phyloP scores from a whole-genome alignment of 345 rosid species.

The Durio zibethinus region DNA sequence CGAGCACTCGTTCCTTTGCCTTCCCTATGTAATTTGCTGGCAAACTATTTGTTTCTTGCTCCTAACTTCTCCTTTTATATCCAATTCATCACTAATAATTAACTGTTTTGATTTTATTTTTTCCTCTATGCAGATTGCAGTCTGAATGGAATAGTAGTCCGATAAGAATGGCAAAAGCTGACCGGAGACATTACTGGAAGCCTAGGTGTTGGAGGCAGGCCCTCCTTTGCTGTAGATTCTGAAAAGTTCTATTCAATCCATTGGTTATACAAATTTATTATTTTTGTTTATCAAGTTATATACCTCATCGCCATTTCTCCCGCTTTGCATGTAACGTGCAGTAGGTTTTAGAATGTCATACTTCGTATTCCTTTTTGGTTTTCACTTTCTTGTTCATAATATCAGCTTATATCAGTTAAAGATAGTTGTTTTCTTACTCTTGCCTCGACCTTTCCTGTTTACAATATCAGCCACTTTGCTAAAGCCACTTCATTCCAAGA shows the following conservation, averaged over 20 bases:
- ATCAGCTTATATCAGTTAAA: not conserved
- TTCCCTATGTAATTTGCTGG: slow-evolving; percentile 63
- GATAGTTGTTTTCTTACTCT: not conserved
- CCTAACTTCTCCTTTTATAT: not conserved
- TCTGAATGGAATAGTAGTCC: slow-evolving; percentile 95
- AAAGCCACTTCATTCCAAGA: not conserved
- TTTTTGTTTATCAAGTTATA: slow-evolving; percentile 14
- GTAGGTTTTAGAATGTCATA: slow-evolving; percentile 17
- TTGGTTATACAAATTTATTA: slow-evolving; percentile 28
- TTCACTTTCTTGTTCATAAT: not conserved
- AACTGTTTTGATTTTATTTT: not conserved
- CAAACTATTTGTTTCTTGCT: not conserved
- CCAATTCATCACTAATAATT: not conserved
- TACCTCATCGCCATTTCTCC: not conserved
- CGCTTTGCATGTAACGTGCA: slow-evolving; percentile 26
- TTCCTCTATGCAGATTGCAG: slow-evolving; percentile 53
- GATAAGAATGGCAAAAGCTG: slow-evolving; percentile 77
- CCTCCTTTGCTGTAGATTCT: slow-evolving; percentile 90
- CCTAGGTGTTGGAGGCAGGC: slow-evolving; percentile 58
- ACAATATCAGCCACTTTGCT: not conserved
- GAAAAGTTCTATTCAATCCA: slow-evolving; percentile 33
- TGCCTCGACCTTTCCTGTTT: not conserved
- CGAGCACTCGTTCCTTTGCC: slow-evolving; percentile 88
- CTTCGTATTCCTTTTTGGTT: not conserved
- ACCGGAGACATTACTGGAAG: slow-evolving; percentile 45